Conservation (phyloP, 164 flowering plant genomes). For the Magnolia sinica region DNA sequence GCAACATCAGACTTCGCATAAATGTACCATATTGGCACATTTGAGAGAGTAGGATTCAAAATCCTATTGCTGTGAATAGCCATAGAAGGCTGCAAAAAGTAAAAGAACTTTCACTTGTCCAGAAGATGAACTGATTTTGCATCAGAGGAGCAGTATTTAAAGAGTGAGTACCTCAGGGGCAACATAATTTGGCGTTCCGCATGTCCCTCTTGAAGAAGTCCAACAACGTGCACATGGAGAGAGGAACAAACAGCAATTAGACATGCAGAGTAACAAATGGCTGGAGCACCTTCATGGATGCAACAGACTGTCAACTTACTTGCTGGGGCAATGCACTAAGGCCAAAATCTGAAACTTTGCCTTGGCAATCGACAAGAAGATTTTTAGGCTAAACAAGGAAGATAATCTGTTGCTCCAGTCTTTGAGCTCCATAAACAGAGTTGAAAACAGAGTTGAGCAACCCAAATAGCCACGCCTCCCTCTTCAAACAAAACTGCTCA, state of each 20-base stretch:
- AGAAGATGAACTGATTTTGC: too few relatives aligned
- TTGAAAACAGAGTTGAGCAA: too few relatives aligned
- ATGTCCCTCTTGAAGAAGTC: conserved; percentile 82
- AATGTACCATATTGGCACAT: too few relatives aligned
- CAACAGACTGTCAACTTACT: conserved; percentile 40
- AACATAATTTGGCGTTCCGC: conserved; percentile 98
- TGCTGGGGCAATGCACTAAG: conserved; percentile 84
- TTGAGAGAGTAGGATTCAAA: too few relatives aligned
- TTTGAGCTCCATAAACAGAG: too few relatives aligned
- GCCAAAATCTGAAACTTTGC: conserved; percentile 96
- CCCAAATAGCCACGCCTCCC: too few relatives aligned
- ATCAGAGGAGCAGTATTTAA: too few relatives aligned
- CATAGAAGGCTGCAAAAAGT: too few relatives aligned
- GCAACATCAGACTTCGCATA: too few relatives aligned
- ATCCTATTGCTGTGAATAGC: too few relatives aligned
- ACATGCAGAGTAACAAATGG: background rate
- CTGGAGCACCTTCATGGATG: background rate
- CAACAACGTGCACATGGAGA: conserved; percentile 62
- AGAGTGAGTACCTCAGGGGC: conserved; percentile 88
- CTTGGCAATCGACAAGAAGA: conserved; percentile 83
- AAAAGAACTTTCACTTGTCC: too few relatives aligned
- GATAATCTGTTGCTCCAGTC: background rate
- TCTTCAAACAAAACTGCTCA: too few relatives aligned
- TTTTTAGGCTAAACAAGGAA: conserved; percentile 79
- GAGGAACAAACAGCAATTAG: background rate